These are phyloP conservation scores for Solanum ossicruentum DNA, from an alignment of 257 asterid species.

Conservation along the genomic window DNA sequence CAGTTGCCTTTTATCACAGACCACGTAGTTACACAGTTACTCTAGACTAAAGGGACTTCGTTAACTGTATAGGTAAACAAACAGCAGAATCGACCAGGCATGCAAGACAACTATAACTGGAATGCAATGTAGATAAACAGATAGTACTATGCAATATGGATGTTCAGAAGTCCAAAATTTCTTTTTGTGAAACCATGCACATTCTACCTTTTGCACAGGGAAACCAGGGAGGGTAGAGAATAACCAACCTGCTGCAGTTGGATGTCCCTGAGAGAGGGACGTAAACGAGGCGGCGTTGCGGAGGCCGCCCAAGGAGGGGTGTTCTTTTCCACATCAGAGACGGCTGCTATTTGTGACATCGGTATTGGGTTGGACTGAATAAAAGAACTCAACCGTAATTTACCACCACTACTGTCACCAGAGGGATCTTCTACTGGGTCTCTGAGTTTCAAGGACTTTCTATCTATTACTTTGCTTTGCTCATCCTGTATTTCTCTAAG, in stretches of 20 bases:
- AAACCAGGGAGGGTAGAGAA: background rate
- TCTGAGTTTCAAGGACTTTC: conserved; percentile 22
- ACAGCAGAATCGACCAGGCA: background rate
- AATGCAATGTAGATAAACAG: background rate
- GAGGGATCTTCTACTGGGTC: conserved; percentile 26
- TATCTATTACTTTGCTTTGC: conserved; percentile 56
- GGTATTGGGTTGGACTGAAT: conserved; percentile 57
- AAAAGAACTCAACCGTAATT: conserved; percentile 45
- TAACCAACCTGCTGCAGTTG: conserved; percentile 75
- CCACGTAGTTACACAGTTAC: background rate
- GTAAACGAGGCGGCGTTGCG: conserved; percentile 63
- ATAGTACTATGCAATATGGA: background rate
- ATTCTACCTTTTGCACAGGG: background rate
- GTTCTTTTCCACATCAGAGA: conserved; percentile 54
- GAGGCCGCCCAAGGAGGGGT: conserved; percentile 97
- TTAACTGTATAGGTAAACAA: background rate
- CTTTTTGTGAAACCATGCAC: background rate
- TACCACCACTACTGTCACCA: conserved; percentile 28
- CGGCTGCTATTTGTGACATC: conserved; percentile 27
- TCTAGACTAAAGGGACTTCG: background rate
- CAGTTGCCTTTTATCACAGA: background rate
- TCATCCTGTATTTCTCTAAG: conserved; percentile 85
- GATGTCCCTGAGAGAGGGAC: conserved; percentile 90
- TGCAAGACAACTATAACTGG: background rate
- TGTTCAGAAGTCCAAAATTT: background rate